Conservation (phyloP, 805 yeast genomes). For the Myxozyma nipponensis region DNA sequence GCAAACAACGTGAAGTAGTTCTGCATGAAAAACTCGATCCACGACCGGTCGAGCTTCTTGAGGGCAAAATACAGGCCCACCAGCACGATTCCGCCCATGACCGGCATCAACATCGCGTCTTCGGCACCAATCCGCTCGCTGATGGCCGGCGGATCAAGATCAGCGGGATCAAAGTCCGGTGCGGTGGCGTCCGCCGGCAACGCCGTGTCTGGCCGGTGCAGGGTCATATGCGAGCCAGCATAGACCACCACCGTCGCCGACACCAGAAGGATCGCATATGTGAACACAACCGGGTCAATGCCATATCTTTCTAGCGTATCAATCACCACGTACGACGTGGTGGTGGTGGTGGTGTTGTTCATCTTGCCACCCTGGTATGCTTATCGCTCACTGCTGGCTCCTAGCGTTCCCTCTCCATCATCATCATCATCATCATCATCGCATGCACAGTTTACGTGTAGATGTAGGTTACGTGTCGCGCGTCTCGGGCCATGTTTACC, state of each 20-base stretch:
- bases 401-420: too few species aligned
- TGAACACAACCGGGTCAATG: constrained; percentile 22
- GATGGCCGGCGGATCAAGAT: constrained; percentile 16
- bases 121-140: constrained; percentile 28
- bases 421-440: too few species aligned
- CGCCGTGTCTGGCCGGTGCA: constrained; percentile 30
- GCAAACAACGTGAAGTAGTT: constrained; percentile 40
- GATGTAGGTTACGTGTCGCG: too few species aligned
- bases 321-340: not conserved
- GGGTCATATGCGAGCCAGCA: constrained; percentile 26
- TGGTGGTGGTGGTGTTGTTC: not conserved
- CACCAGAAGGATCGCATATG: constrained; percentile 25
- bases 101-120: constrained; percentile 45
- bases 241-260: constrained; percentile 27
- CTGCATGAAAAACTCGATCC: constrained; percentile 38
- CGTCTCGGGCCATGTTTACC: too few species aligned
- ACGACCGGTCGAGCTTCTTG: constrained; percentile 36
- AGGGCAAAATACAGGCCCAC: constrained; percentile 41
- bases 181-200: constrained; percentile 29
- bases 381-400: too few species aligned
- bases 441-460: too few species aligned
- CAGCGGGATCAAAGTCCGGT: constrained; percentile 30
- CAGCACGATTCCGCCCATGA: constrained; percentile 43
- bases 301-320: constrained; percentile 14
- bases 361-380: too few species aligned